A percentile compares a stretch with the other conserved stretches of the same genome.
Evolutionary conservation across 129 eudicot species (phyloP).

Genomic region (Oenanthe sinensis): DNA sequence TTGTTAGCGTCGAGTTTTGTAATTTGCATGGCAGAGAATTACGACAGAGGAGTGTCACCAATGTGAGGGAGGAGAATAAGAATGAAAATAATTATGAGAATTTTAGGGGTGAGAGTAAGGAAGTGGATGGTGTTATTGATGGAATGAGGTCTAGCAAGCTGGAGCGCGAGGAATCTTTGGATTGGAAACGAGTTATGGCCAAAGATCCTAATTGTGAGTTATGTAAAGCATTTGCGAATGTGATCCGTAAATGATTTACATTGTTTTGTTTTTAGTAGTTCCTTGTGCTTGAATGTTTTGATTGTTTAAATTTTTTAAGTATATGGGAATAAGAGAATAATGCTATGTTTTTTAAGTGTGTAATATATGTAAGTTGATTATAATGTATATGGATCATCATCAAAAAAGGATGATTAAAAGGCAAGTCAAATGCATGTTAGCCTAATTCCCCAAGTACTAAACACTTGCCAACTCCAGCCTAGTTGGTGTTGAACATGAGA

Average conservation of each 20-base stretch:
- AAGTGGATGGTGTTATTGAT: constrained; percentile 18
- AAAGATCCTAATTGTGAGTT: constrained; percentile 60
- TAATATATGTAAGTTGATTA: background rate
- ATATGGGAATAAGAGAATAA: background rate
- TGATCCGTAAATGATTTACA: background rate
- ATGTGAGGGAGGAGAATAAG: background rate
- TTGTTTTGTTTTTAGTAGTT: background rate
- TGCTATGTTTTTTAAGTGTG: background rate
- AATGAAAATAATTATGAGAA: background rate
- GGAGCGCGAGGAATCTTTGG: constrained; percentile 54
- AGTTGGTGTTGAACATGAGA: background rate
- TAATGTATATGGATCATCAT: background rate
- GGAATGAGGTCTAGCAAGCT: constrained; percentile 34
- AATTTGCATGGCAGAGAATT: constrained; percentile 21
- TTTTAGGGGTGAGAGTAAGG: constrained; percentile 10
- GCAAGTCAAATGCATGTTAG: background rate
- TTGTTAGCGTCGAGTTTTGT: constrained; percentile 26
- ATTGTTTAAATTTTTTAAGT: too few species aligned
- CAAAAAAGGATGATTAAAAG: background rate
- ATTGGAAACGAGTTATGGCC: constrained; percentile 65
- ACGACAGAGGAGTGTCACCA: constrained; percentile 51
- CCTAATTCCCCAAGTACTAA: background rate
- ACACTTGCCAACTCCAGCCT: background rate
- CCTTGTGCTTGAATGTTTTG: background rate
- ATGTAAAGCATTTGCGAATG: background rate